Evolutionary conservation across 2,329 filamentous ascomycete species (phyloP), one percentile per base, ranked within the genome.

Genomic region (Pyricularia grisea): DNA sequence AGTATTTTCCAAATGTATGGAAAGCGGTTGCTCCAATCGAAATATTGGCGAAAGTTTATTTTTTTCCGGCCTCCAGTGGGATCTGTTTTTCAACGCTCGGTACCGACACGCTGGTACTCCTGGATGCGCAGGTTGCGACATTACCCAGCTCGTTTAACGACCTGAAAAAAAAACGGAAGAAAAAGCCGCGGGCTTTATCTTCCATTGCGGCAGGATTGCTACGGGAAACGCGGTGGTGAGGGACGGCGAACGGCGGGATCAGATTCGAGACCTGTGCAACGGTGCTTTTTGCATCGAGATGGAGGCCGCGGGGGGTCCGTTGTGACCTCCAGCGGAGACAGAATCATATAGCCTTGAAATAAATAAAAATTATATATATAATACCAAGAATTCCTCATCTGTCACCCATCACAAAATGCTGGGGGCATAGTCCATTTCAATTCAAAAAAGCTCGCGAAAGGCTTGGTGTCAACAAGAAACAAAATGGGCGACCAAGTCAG

Each of bases 211-310:
- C 1, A 28, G 71, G 0, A 73, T 78, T n/a, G 77, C 75, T 0
- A 80, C 78, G 0, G 76, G 75, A 0, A 78, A 80, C 50, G 71
- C 73, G 1, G 75, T 81, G 0, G 78, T 83, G 68, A 80, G 78
- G 60, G 72, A 78, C n/a, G 76, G 74, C 0, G 1, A 20, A 0
- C 69, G 70, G 0, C 72, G 81, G 4, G 78, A 82, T 42, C 12
- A 69, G 11, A 55, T 67, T 11, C 27, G 31, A n/a, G 28, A 20
- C 7, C 1, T 4, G 23, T 55, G 74, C 0, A 25, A 58, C 0
- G 67, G 36, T 3, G 68, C 74, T 0, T 65, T 75, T 0, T 78
- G 76, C 1, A 72, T 78, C 9, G 74, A 79, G 25, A 78, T 75
- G 72, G 76, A 77, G n/a, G 74, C 74, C 0, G 74, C 74, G 0